Conservation (phyloP, 2,329 filamentous ascomycete genomes). For the Aspergillus quadrilineatus region DNA sequence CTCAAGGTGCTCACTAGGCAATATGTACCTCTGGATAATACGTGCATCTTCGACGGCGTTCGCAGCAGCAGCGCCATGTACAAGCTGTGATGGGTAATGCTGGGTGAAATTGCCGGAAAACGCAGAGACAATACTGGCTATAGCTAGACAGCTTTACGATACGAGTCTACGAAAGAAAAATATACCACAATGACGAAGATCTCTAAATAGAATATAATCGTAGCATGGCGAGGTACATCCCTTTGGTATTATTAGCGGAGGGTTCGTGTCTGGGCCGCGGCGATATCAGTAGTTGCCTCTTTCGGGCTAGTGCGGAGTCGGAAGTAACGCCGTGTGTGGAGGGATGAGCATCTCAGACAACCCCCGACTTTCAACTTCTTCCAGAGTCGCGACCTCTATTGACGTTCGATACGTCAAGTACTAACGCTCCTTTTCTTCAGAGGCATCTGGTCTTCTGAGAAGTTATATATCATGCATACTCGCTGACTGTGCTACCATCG, state of each 20-base stretch:
- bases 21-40: slow-evolving; percentile 64
- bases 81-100: slow-evolving; percentile 37
- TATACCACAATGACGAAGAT: background rate
- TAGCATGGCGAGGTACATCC: background rate
- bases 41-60: slow-evolving; percentile 63
- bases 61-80: slow-evolving; percentile 56
- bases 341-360: background rate
- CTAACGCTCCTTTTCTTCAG: background rate
- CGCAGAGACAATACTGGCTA: background rate
- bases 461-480: slow-evolving; percentile 5
- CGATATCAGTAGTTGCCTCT: slow-evolving; percentile 1
- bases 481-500: slow-evolving; percentile 5
- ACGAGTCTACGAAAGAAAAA: slow-evolving; percentile 3
- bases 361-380: background rate
- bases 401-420: slow-evolving; percentile 3
- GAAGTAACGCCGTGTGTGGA: slow-evolving; percentile 5
- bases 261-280: background rate
- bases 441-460: background rate
- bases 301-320: slow-evolving; percentile 12
- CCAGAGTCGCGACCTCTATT: background rate
- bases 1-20: slow-evolving; percentile 76
- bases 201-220: too few relatives aligned
- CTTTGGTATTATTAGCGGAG: slow-evolving; percentile 4
- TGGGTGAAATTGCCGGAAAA: background rate
- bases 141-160: background rate